A percentile compares a stretch with the other conserved stretches of the same genome.
phyloP scores from a whole-genome alignment of 2,329 filamentous ascomycete species.

The Alternaria conjuncta region DNA sequence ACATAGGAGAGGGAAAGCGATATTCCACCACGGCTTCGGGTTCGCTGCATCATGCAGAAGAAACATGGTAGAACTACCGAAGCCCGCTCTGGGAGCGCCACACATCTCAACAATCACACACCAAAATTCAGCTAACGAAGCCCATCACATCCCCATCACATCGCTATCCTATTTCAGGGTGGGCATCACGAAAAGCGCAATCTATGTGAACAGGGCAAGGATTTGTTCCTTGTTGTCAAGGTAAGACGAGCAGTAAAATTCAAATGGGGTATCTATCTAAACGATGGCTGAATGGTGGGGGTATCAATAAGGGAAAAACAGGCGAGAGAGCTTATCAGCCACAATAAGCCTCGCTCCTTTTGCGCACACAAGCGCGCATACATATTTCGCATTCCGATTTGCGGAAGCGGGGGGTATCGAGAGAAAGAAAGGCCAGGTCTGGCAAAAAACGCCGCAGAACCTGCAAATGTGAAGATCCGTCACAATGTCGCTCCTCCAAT shows the following conservation, averaged over 20 bases:
- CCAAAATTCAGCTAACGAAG: conserved; percentile 17
- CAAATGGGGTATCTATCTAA: conserved; percentile 9
- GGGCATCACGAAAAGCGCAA: background rate
- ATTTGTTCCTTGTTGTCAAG: background rate
- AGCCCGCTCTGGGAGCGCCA: conserved; percentile 18
- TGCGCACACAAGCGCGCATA: conserved; percentile 25
- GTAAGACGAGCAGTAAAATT: conserved; percentile 3
- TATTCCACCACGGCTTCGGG: background rate
- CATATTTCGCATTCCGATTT: conserved; percentile 26
- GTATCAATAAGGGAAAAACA: conserved; percentile 43
- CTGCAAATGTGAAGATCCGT: conserved; percentile 8
- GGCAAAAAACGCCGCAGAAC: conserved; percentile 15
- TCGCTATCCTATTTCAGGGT: background rate
- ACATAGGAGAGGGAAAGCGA: background rate
- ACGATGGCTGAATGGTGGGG: conserved; percentile 24
- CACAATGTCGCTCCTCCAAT: conserved; percentile 1
- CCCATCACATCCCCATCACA: conserved; percentile 14
- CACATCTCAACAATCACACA: conserved; percentile 30
- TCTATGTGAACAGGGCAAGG: background rate
- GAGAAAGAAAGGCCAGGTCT: conserved; percentile 12
- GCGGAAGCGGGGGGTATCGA: conserved; percentile 34
- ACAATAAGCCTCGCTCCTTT: conserved; percentile 33
- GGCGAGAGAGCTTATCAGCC: conserved; percentile 24
- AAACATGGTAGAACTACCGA: conserved; percentile 8
- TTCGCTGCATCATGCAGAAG: background rate